Percentiles rank a stretch among this genome's conserved stretches.
These are phyloP conservation scores for Gossypium davidsonii DNA, from an alignment of 441 rosid species.

Conservation along the genomic window DNA sequence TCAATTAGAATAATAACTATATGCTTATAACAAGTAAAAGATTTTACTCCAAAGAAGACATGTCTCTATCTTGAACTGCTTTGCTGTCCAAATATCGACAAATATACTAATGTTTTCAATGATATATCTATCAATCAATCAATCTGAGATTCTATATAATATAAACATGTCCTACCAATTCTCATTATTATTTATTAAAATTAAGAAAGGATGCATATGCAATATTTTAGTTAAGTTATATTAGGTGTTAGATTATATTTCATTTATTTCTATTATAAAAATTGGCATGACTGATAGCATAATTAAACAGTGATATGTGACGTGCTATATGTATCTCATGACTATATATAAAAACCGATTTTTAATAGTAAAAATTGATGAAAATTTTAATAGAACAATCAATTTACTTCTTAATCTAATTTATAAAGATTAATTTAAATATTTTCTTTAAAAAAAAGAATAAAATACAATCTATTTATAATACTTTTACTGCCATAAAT, in stretches of 20 bases:
- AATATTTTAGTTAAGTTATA: not conserved
- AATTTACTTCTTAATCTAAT: too few species aligned
- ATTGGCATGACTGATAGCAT: too few species aligned
- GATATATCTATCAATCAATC: not conserved
- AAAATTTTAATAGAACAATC: rapidly evolving
- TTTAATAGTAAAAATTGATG: too few species aligned
- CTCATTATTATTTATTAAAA: not conserved
- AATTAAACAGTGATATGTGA: too few species aligned
- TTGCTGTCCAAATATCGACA: constrained; percentile 8
- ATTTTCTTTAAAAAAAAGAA: too few species aligned
- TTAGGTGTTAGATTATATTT: too few species aligned
- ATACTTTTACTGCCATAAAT: not conserved
- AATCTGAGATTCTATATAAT: constrained; percentile 8
- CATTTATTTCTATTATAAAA: too few species aligned
- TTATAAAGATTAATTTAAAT: too few species aligned
- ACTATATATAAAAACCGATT: too few species aligned
- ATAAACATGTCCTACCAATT: constrained; percentile 13
- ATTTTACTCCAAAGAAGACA: constrained; percentile 1
- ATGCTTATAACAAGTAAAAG: not conserved
- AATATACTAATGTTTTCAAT: constrained; percentile 1
- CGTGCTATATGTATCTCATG: too few species aligned
- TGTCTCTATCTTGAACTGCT: constrained; percentile 8
- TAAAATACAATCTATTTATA: too few species aligned
- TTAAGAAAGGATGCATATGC: not conserved
- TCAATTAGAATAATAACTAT: not conserved